Conservation (phyloP, 331 rosid genomes). For the Malus hybrid region DNA sequence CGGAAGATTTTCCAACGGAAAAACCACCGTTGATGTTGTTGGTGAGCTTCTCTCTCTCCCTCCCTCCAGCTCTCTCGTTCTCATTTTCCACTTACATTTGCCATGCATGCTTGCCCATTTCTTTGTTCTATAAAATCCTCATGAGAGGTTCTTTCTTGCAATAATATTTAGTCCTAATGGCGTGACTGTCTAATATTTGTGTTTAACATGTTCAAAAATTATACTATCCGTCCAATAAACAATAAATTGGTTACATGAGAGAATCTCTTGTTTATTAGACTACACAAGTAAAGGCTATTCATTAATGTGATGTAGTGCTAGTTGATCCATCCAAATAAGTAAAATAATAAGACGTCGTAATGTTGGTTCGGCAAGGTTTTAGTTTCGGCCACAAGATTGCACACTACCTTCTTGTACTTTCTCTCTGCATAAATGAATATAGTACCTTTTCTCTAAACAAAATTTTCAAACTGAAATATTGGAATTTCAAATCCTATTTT, state of each 20-base stretch:
- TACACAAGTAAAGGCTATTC: neutral
- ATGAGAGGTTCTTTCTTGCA: neutral
- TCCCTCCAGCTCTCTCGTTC: neutral
- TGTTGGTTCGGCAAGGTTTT: neutral
- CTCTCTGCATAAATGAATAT: neutral
- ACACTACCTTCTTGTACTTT: neutral
- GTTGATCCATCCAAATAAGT: neutral
- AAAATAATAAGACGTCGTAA: neutral
- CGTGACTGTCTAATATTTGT: neutral
- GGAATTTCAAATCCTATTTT: neutral
- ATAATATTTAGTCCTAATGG: too few relatives aligned
- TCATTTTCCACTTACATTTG: neutral
- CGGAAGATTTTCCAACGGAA: slow-evolving; percentile 45
- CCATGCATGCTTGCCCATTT: neutral
- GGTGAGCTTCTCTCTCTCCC: slow-evolving; percentile 18
- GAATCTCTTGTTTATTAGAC: too few relatives aligned
- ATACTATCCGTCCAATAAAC: too few relatives aligned
- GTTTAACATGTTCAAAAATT: neutral
- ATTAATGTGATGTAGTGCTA: neutral
- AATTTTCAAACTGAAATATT: neutral
- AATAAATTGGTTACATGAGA: too few relatives aligned
- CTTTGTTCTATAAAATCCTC: neutral
- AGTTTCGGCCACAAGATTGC: neutral
- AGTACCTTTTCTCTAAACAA: neutral
- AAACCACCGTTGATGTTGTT: slow-evolving; percentile 43